Evolutionary conservation across 2,329 filamentous ascomycete species (phyloP), one percentile per base, ranked within the genome.

Genomic region (Fusarium azukiicola): DNA sequence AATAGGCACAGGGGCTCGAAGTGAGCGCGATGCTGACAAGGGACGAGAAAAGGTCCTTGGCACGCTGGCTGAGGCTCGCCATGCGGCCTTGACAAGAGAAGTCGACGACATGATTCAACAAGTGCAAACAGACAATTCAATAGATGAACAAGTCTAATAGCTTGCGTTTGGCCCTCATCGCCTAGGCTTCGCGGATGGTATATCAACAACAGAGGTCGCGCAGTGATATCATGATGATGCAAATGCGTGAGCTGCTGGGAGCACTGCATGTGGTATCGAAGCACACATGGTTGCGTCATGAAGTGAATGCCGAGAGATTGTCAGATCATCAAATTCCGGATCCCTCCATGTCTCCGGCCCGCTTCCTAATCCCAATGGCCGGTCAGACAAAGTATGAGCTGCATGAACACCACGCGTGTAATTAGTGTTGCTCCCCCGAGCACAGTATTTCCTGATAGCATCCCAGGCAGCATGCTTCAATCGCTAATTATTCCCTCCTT

Each of bases 181-280:
- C 46, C 27, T 12, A 47, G 46, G 46, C 19, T 13, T 32, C 4
- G 11, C 16, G 4, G 2, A 23, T 8, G 38, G 27, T 42, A 32
- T 69, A 13, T 69, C 61, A 72, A 73, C 44, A 32, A 1, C 40
- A 47, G 32, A 42, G 5, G 13, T 40, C 9, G 6, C 21, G 23
- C 16, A 54, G 63, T 69, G 73, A 73, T 73, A 68, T 75, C 73
- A 76, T 61, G 19, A 72, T 74, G 74, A 76, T 76, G 66, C 23
- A 50, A 54, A 68, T 54, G 27, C 4, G 49, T 54, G 27, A 36
- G 75, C 32, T 36, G 27, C 27, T 32, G 27, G 27, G 27, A 32
- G 27, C 40, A 44, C 23, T 56, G 5, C 5, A 10, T 42, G 2
- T 16, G 27, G 21, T 52, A 50, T 32, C 21, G 14, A 19, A 47